A percentile compares a stretch with the other conserved stretches of the same genome.
These are phyloP conservation scores for Ambrosiella xylebori DNA, from an alignment of 2,329 filamentous ascomycete genomes.

Conservation along the genomic window DNA sequence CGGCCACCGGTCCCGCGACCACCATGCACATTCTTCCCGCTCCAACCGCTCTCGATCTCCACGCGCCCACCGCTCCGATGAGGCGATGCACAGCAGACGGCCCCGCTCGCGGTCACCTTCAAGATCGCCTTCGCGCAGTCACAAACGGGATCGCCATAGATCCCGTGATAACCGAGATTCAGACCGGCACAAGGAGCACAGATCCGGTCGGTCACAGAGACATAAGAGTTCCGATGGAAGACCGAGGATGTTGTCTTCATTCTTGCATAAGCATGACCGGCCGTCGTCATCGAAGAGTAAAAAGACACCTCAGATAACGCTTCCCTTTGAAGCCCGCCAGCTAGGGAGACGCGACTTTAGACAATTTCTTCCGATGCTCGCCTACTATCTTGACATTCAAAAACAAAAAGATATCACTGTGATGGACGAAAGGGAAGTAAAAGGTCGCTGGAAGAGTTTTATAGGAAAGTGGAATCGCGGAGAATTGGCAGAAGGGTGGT, in stretches of 20 bases:
- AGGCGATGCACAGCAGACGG: background rate
- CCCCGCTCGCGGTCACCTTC: background rate
- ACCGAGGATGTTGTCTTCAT: background rate
- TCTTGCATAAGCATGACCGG: background rate
- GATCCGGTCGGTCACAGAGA: background rate
- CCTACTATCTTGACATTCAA: constrained; percentile 73
- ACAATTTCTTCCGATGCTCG: constrained; percentile 54
- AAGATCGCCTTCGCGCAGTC: background rate
- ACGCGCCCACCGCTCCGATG: background rate
- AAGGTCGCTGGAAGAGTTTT: constrained; percentile 88
- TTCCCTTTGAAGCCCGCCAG: constrained; percentile 49
- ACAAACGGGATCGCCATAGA: background rate
- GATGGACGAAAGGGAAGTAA: constrained; percentile 57
- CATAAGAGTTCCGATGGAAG: background rate
- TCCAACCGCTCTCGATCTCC: background rate
- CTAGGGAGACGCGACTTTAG: constrained; percentile 54
- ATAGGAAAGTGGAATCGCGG: constrained; percentile 78
- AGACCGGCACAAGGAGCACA: background rate
- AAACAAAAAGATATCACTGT: constrained; percentile 55
- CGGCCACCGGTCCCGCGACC: too few relatives aligned
- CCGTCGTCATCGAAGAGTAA: background rate
- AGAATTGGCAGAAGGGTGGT: constrained; percentile 82
- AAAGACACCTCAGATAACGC: constrained; percentile 14
- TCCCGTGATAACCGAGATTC: background rate
- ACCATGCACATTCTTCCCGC: background rate